These are phyloP conservation scores for Meyerozyma carpophila DNA, from an alignment of 1,139 yeast species.

Conservation along the genomic window DNA sequence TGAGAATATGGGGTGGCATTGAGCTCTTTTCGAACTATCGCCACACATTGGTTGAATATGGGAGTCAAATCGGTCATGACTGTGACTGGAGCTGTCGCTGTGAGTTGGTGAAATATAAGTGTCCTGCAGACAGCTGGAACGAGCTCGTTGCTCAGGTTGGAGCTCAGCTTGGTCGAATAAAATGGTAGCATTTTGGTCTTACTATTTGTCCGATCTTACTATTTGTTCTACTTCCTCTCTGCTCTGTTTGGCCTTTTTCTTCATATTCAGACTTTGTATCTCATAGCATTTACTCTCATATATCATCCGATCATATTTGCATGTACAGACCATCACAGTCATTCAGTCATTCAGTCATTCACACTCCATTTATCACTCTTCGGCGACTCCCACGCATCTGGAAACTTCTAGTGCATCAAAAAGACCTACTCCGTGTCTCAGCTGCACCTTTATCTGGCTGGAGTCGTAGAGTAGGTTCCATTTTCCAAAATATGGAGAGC, in stretches of 20 bases:
- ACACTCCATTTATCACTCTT: too few relatives aligned
- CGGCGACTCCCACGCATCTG: conserved; percentile 3
- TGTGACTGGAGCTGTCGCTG: neutral
- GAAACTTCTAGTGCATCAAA: conserved; percentile 9
- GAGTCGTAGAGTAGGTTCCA: conserved; percentile 43
- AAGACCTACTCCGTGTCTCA: neutral
- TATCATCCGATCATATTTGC: too few relatives aligned
- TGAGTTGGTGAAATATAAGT: neutral
- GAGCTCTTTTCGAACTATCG: conserved; percentile 32
- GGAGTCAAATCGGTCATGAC: conserved; percentile 52
- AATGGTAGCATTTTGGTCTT: too few relatives aligned
- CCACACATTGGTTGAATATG: conserved; percentile 44
- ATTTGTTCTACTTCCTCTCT: too few relatives aligned
- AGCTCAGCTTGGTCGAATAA: too few relatives aligned
- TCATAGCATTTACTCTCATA: neutral
- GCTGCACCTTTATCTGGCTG: conserved; percentile 12
- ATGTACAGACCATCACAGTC: too few relatives aligned
- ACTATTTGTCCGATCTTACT: too few relatives aligned
- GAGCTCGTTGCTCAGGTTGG: neutral
- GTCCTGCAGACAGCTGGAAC: neutral
- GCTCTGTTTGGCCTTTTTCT: too few relatives aligned
- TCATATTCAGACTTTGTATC: too few relatives aligned
- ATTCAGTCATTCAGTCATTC: too few relatives aligned
- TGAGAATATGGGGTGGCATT: conserved; percentile 6
- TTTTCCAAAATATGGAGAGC: conserved; percentile 25